phyloP scores from a whole-genome alignment of 805 yeast species.

The Spathaspora passalidarum region DNA sequence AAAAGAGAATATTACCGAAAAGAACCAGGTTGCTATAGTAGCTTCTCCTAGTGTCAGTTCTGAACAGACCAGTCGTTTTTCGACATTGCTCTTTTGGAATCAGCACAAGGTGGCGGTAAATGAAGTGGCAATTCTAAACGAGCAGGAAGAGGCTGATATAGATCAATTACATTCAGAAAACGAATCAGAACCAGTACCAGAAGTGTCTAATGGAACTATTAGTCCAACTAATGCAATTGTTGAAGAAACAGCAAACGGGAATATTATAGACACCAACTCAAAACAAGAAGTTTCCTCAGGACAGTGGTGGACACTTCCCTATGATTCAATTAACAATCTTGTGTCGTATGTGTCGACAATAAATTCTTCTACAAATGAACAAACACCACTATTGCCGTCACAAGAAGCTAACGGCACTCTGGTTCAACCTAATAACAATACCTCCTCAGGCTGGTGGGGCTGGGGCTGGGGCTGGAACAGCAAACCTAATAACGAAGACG shows the following conservation, averaged over 20 bases:
- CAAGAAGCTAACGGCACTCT: background rate
- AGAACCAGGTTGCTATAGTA: background rate
- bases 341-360: conserved; percentile 9
- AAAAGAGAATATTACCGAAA: background rate
- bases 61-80: conserved; percentile 5
- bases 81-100: conserved; percentile 3
- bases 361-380: background rate
- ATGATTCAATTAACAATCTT: conserved; percentile 8
- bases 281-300: background rate
- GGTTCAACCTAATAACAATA: background rate
- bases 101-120: background rate
- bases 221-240: background rate
- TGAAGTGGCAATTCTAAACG: background rate
- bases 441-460: conserved; percentile 18
- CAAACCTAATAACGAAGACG: conserved; percentile 12
- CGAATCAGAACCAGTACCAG: conserved; percentile 1
- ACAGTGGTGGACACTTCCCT: conserved; percentile 10
- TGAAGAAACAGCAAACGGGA: background rate
- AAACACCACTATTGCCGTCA: conserved; percentile 4
- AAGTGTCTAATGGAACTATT: background rate
- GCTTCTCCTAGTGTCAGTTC: background rate
- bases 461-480: conserved; percentile 18
- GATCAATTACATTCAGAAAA: background rate
- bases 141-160: background rate
- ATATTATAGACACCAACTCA: background rate